Conservation (phyloP, 139 green algal genomes). For the Chlamydomonas urium region DNA sequence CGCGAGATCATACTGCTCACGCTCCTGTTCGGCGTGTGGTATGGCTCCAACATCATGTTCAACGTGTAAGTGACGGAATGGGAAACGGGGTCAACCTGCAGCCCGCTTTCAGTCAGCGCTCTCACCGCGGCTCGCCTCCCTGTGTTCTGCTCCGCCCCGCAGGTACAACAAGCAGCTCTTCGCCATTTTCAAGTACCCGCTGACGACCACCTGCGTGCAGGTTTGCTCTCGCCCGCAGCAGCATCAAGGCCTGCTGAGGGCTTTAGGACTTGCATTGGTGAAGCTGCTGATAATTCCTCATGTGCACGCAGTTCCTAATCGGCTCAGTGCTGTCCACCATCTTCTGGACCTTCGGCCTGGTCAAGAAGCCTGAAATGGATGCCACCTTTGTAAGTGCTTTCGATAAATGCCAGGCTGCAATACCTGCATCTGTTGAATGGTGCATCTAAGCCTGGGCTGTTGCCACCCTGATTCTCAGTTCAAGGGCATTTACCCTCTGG, state of each 20-base stretch:
- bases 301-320: conserved; percentile 6
- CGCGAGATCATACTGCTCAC: conserved; percentile 3
- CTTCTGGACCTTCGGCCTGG: not conserved
- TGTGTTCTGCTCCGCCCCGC: not conserved
- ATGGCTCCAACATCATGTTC: conserved; percentile 17
- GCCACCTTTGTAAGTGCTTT: conserved; percentile 10
- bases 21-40: not conserved
- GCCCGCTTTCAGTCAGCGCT: no score
- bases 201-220: conserved; percentile 9
- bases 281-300: not conserved
- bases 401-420: no score
- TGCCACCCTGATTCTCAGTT: conserved; percentile 7
- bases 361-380: conserved; percentile 7
- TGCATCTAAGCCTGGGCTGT: no score
- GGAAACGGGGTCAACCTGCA: no score
- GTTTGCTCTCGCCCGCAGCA: no score
- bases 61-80: conserved; percentile 15
- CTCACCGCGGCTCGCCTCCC: no score
- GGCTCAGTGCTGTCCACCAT: conserved; percentile 1
- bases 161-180: conserved; percentile 16
- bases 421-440: conserved; percentile 2
- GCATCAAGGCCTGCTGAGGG: no score
- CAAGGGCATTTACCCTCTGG: conserved; percentile 75
- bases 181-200: conserved; percentile 13
- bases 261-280: no score